Base-by-base conservation (phyloP, 23 red algal species). In the Gracilaria gracilis region DNA sequence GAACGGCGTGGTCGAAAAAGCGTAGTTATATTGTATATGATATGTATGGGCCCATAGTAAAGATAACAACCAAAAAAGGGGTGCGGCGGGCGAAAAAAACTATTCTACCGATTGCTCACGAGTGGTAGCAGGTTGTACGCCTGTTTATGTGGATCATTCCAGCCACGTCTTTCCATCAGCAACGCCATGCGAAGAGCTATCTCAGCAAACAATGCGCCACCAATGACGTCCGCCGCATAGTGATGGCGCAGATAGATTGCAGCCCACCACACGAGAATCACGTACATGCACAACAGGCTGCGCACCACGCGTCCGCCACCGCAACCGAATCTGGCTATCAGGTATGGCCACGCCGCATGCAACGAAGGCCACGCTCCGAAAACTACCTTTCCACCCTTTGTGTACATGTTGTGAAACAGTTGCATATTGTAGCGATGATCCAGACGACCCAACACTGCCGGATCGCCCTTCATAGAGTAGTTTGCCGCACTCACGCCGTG, bases 241-340 rank as follows among this genome's bases (percentile, higher is more conserved):
- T 98, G 96, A 57, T 98, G 96, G 35, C 93, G 86, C 37, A 98
- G 80, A 33, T 98, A 98, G n/a, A 98, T 80, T 32, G 96, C 96
- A 9, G 96, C 91, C 96, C 96, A 98, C 88, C 93, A 98, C 31
- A 98, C 93, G 21, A 84, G 84, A 15, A 49, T 24, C 46, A 88
- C 82, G 55, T 95, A 98, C 44, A 65, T 32, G 82, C 66, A 89
- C 4, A 88, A 24, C 75, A 93, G 13, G 40, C 34, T 15, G 28
- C 59, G 28, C n/a, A 76, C 64, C 9, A 27, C 23, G 39, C 42
- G 62, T 2, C 54, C 35, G 48, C 65, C 59, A 14, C n/a, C 57
- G 3, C 31, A 53, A 16, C 74, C 67, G 54, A 95, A 98, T 1
- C 82, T 50, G 28, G 92, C 92, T 42, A 98, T 93, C 47, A 98